Base-by-base conservation (phyloP, 306 rosid species). In the Quercus berberidifolia region DNA sequence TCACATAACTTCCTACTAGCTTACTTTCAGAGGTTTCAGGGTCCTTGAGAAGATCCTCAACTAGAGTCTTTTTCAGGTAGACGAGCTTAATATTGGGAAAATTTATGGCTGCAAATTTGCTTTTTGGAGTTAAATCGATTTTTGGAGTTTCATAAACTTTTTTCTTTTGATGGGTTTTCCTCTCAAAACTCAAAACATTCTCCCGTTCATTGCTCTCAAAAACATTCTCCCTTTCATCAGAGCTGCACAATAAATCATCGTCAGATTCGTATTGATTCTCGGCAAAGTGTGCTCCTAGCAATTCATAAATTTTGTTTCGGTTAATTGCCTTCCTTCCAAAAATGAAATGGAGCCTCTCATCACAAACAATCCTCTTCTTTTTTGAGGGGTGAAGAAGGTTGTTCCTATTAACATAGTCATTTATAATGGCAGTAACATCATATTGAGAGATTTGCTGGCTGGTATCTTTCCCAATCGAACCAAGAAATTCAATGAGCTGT, bases 1-100 rank as follows among this genome's bases (percentile, higher is more conserved):
- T 88, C 71, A 94, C 85, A 84, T 91, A 88, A 82, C 97, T 90
- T 71, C 98, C 93, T 70, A 86, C 82, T 65, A 94, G 82, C 81
- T 94, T 94, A n/a, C 57, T 65, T 82, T 92, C 93, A 63, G 87
- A 86, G 63, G 81, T 79, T 79, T 81, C 84, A 69, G 76, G 84
- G 69, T 86, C 92, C 81, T 84, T 86, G 23, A 89, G 74, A 79
- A 94, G 87, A 20, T 86, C 82, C 83, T 87, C 82, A 73, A 91
- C 92, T 52, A 92, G 79, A 82, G 92, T 87, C 78, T 73, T 89
- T 83, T 74, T 89, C 71, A 94, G 73, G 73, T 90, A 92, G 64
- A 92, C 88, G 71, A 94, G 93, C 82, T 88, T 88, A 77, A 94
- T 76, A 70, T 94, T 94, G 69, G 70, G 79, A 25, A 94, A 88